Percentiles rank a stretch among this genome's conserved stretches.
phyloP scores from a whole-genome alignment of 352 stramenopile genomes.

The Globisporangium lucens region DNA sequence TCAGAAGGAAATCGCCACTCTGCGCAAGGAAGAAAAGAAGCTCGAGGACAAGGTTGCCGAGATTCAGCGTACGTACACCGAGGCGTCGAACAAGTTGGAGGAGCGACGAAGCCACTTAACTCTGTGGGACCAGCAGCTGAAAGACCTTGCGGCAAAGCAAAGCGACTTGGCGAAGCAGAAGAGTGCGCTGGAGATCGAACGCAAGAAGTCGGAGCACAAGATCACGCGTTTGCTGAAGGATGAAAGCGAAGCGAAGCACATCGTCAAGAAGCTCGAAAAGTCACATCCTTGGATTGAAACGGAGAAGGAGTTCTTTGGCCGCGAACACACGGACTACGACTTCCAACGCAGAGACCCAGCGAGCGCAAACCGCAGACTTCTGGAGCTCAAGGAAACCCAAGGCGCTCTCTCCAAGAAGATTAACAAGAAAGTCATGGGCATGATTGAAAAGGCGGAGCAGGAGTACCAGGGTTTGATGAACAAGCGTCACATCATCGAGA shows the following conservation, averaged over 20 bases:
- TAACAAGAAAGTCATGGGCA: conserved; percentile 99
- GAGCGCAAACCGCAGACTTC: conserved; percentile 82
- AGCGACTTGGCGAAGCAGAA: conserved; percentile 85
- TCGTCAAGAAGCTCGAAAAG: conserved; percentile 92
- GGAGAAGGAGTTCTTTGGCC: conserved; percentile 97
- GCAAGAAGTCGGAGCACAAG: conserved; percentile 94
- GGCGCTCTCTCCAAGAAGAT: conserved; percentile 96
- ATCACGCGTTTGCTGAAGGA: conserved; percentile 93
- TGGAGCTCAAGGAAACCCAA: conserved; percentile 93
- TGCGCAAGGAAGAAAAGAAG: conserved; percentile 73
- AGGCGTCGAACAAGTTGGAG: conserved; percentile 64
- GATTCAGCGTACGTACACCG: conserved; percentile 60
- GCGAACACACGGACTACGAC: conserved; percentile 97
- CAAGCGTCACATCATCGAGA: conserved; percentile 98
- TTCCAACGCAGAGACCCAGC: conserved; percentile 90
- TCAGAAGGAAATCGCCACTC: conserved; percentile 51
- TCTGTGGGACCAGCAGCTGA: conserved; percentile 90
- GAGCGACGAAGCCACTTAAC: conserved; percentile 67
- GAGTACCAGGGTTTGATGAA: conserved; percentile 98
- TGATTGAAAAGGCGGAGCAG: conserved; percentile 99
- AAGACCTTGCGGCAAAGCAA: conserved; percentile 80
- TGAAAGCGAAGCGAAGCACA: conserved; percentile 83
- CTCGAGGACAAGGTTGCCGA: conserved; percentile 60
- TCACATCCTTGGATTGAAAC: conserved; percentile 96
- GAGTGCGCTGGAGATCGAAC: conserved; percentile 89